A percentile compares a stretch with the other conserved stretches of the same genome.
phyloP scores from a whole-genome alignment of 371 early-diverging fungal species.

The Smittium culicis region DNA sequence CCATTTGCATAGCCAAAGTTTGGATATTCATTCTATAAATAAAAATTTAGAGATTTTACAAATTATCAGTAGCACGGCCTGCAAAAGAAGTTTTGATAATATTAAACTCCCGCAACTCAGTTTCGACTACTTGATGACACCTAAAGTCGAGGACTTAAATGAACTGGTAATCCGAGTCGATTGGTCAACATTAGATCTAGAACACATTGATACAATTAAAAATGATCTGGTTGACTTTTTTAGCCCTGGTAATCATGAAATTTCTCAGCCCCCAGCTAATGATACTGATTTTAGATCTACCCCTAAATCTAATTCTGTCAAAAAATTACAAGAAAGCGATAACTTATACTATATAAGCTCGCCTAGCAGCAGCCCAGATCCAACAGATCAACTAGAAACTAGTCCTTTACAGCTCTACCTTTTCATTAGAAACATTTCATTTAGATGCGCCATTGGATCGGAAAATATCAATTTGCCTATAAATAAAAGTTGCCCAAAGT shows the following conservation, averaged over 20 bases:
- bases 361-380: not conserved
- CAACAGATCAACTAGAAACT: not conserved
- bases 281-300: too few relatives aligned
- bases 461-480: not conserved
- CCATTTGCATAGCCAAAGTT: not conserved
- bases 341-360: too few relatives aligned
- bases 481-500: not conserved
- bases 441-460: not conserved
- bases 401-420: conserved; percentile 3
- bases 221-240: not conserved
- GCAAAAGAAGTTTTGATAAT: not conserved
- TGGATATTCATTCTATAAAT: not conserved
- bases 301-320: too few relatives aligned
- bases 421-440: conserved; percentile 4
- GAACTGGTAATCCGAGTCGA: conserved; percentile 1
- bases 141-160: not conserved
- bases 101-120: conserved; percentile 1
- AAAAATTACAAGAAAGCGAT: too few relatives aligned
- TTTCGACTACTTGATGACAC: conserved; percentile 4
- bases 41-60: not conserved
- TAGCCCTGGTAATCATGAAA: not conserved
- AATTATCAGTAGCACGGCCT: not conserved
- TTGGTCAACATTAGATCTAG: conserved; percentile 5
- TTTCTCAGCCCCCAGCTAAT: too few relatives aligned
- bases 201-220: not conserved